A percentile compares a stretch with the other conserved stretches of the same genome.
Conservation (phyloP, 2,329 filamentous ascomycete genomes). For the Dothideomycetidae sp. region DNA sequence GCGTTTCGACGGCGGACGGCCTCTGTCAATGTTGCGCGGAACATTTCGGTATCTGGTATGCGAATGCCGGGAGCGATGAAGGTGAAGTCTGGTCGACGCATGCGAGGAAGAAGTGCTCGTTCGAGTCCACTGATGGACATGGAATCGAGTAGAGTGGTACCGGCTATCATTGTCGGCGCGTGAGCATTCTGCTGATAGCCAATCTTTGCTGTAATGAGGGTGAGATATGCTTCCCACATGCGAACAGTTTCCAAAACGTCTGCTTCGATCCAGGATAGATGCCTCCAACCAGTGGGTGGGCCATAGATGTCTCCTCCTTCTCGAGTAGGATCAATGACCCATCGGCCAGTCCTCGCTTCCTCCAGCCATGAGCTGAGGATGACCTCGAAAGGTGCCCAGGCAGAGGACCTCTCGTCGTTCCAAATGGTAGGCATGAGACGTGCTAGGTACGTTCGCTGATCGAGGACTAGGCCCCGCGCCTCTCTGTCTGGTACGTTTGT, state of each 20-base stretch:
- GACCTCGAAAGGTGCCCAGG: constrained; percentile 3
- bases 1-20: background rate
- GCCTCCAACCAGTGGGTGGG: background rate
- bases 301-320: background rate
- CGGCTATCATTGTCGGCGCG: background rate
- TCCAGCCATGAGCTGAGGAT: background rate
- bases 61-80: constrained; percentile 5
- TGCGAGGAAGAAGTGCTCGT: background rate
- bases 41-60: background rate
- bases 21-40: constrained; percentile 1
- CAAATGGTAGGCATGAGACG: background rate
- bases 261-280: constrained; percentile 3
- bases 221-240: constrained; percentile 8
- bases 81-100: constrained; percentile 3
- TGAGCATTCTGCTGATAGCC: background rate
- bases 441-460: constrained; percentile 6
- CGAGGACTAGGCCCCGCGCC: constrained; percentile 4
- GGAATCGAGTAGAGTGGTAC: background rate
- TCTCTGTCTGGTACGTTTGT: background rate
- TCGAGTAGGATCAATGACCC: background rate
- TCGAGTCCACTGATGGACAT: background rate
- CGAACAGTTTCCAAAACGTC: constrained; percentile 2
- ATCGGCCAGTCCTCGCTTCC: constrained; percentile 3
- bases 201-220: constrained; percentile 4
- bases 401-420: background rate